A percentile compares a stretch with the other conserved stretches of the same genome.
phyloP scores from a whole-genome alignment of 768 basidiomycete species.

The Plicaturopsis crispa region DNA sequence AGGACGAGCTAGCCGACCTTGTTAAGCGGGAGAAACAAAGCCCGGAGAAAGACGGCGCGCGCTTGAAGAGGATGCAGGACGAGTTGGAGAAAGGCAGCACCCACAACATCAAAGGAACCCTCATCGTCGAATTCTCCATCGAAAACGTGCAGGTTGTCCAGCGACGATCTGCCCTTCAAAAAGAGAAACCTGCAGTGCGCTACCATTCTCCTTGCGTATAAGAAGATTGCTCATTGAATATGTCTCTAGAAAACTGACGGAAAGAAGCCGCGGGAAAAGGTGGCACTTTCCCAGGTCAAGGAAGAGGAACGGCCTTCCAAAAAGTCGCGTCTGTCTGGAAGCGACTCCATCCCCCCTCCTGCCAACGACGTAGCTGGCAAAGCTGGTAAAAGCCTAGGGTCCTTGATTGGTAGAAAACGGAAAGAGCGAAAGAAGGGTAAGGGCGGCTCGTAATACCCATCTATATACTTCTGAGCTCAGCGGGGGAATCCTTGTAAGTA shows the following conservation, averaged over 20 bases:
- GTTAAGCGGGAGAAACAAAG: slow-evolving; percentile 43
- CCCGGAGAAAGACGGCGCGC: slow-evolving; percentile 38
- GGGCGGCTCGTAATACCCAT: too few species aligned
- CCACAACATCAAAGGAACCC: slow-evolving; percentile 35
- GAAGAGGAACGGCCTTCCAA: slow-evolving; percentile 30
- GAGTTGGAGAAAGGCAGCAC: slow-evolving; percentile 42
- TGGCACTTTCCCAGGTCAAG: slow-evolving; percentile 10
- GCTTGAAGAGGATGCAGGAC: slow-evolving; percentile 52
- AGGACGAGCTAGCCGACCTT: slow-evolving; percentile 61
- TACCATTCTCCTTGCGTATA: slow-evolving; percentile 11
- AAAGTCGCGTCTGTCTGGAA: slow-evolving; percentile 27
- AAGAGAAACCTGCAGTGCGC: slow-evolving; percentile 24
- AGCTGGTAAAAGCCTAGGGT: slow-evolving; percentile 44
- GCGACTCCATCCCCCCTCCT: slow-evolving; percentile 7
- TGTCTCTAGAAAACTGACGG: slow-evolving; percentile 5
- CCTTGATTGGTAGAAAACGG: slow-evolving; percentile 76
- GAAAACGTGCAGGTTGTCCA: slow-evolving; percentile 91
- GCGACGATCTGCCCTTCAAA: slow-evolving; percentile 50
- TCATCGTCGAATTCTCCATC: slow-evolving; percentile 95
- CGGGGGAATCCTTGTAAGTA: too few species aligned
- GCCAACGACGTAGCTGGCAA: slow-evolving; percentile 14
- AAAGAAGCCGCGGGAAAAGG: slow-evolving; percentile 9
- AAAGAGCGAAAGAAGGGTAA: slow-evolving; percentile 67
- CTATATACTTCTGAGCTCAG: too few species aligned
- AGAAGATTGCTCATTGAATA: not conserved